These are phyloP conservation scores for Alternaria dauci DNA, from an alignment of 2,329 filamentous ascomycete genomes.

Conservation along the genomic window DNA sequence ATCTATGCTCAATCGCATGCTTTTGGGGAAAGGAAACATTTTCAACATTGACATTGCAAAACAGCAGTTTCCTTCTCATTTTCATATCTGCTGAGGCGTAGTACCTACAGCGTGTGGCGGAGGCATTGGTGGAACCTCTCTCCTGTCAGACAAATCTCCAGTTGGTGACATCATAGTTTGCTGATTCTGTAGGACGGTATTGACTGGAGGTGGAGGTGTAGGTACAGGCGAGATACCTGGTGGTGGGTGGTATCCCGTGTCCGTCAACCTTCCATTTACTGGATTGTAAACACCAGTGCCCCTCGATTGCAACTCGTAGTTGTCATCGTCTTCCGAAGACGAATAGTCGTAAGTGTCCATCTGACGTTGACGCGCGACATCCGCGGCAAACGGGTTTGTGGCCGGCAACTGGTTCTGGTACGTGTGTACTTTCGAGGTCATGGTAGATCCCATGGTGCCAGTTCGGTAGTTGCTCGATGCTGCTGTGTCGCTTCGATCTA, in stretches of 20 bases:
- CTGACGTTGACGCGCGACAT: conserved; percentile 33
- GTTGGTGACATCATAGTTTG: conserved; percentile 27
- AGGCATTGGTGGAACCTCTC: conserved; percentile 32
- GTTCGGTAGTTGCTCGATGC: conserved; percentile 40
- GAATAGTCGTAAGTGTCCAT: conserved; percentile 50
- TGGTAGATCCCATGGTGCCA: conserved; percentile 34
- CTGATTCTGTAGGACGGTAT: conserved; percentile 20
- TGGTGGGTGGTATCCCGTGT: conserved; percentile 48
- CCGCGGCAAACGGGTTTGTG: conserved; percentile 43
- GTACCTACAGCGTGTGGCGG: conserved; percentile 44
- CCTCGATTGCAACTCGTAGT: conserved; percentile 46
- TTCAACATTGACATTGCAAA: not conserved
- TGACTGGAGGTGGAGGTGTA: conserved; percentile 42
- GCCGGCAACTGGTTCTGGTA: conserved; percentile 47
- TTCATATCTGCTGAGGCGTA: conserved; percentile 39
- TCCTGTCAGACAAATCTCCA: conserved; percentile 43
- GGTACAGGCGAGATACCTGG: conserved; percentile 41
- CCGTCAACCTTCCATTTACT: conserved; percentile 42
- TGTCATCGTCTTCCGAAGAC: conserved; percentile 51
- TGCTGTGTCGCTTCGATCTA: conserved; percentile 45
- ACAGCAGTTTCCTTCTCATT: not conserved
- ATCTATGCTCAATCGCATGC: not conserved
- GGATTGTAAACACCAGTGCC: conserved; percentile 42
- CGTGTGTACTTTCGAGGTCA: conserved; percentile 42
- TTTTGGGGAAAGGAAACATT: not conserved